phyloP scores from a whole-genome alignment of 257 asterid genomes.

The Nemophila menziesii region DNA sequence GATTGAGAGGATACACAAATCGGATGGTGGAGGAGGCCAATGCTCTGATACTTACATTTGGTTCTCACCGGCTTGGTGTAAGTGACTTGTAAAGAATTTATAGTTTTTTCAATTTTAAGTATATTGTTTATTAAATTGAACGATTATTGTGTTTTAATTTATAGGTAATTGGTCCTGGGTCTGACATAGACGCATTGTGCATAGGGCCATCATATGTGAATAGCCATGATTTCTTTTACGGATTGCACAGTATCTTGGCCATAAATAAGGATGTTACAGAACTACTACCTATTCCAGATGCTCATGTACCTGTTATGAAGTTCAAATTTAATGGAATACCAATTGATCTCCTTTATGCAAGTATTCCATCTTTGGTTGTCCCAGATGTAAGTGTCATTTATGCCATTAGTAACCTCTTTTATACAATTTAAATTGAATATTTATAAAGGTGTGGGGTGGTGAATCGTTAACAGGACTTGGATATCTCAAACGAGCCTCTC shows the following conservation, averaged over 20 bases:
- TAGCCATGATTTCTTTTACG: slow-evolving; percentile 79
- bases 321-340: slow-evolving; percentile 95
- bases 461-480: slow-evolving; percentile 56
- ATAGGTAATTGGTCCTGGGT: slow-evolving; percentile 70
- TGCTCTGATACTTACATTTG: no score
- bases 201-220: slow-evolving; percentile 54
- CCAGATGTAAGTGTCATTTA: slow-evolving; percentile 63
- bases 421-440: no score
- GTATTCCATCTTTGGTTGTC: slow-evolving; percentile 72
- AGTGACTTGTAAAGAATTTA: no score
- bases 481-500: slow-evolving; percentile 59
- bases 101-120: no score
- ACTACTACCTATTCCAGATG: slow-evolving; percentile 96
- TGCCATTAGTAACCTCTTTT: neutral
- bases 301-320: slow-evolving; percentile 93
- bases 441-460: neutral
- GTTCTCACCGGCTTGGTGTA: no score
- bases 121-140: no score
- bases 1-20: no score
- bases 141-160: no score
- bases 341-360: slow-evolving; percentile 89
- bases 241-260: slow-evolving; percentile 58
- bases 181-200: slow-evolving; percentile 61
- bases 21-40: no score
- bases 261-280: slow-evolving; percentile 77